These are phyloP conservation scores for Mycena metata DNA, from an alignment of 768 basidiomycete species.

Conservation along the genomic window DNA sequence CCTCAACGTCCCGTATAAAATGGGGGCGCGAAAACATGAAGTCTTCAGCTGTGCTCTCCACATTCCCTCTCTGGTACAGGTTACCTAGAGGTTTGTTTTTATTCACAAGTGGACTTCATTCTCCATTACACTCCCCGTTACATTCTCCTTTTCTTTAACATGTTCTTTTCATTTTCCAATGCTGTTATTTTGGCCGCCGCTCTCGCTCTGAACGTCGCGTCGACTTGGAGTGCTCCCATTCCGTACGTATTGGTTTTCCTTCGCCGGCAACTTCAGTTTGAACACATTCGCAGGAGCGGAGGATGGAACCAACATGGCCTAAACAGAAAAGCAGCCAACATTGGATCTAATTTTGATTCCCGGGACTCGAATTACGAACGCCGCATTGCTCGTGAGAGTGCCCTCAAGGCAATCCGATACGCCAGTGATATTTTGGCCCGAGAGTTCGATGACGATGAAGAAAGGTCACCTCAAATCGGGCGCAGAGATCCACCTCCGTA, in stretches of 20 bases:
- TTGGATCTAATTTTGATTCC: not conserved
- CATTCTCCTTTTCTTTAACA: conserved; percentile 42
- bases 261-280: too few species aligned
- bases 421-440: not conserved
- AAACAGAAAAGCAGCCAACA: not conserved
- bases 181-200: conserved; percentile 50
- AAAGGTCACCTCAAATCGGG: conserved; percentile 1
- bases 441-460: not conserved
- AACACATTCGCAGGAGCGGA: not conserved
- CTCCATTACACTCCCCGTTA: conserved; percentile 37
- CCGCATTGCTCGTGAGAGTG: conserved; percentile 15
- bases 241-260: conserved; percentile 45
- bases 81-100: conserved; percentile 59
- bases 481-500: conserved; percentile 4
- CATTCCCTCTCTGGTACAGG: conserved; percentile 59
- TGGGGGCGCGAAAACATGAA: conserved; percentile 34
- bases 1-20: conserved; percentile 49
- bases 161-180: conserved; percentile 56
- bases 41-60: conserved; percentile 61
- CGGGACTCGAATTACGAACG: conserved; percentile 14
- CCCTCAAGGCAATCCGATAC: conserved; percentile 15
- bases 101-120: conserved; percentile 56
- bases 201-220: conserved; percentile 55
- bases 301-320: not conserved
- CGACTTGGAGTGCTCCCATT: conserved; percentile 55